Base-by-base conservation (phyloP, 129 eudicot species). In the Escallonia herrerae region DNA sequence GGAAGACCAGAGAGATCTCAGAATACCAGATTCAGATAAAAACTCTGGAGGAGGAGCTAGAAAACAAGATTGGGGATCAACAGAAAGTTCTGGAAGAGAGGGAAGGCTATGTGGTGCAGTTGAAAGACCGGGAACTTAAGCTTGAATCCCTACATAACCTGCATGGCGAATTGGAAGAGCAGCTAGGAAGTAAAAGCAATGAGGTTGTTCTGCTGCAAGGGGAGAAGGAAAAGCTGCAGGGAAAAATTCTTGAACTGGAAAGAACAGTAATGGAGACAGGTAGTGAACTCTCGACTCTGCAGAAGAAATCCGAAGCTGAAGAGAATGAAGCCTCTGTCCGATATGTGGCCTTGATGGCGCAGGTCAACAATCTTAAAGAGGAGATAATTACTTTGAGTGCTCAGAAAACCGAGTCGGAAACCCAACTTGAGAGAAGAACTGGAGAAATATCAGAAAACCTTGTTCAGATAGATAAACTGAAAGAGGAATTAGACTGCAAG, bases 11-110 rank as follows among this genome's bases (percentile, higher is more conserved):
- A 47, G 94, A 87, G 43, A 84, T 77, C 61, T 72, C 85, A 15
- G 89, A 77, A 58, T 58, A 69, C 40, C 39, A 52, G 60, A 43
- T 75, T 56, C 70, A 72, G 74, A 77, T 73, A 56, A 81, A 79
- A 81, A 86, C 66, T 69, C 74, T 91, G 69, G 73, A 83, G 66
- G 90, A 78, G 74, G 83, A 84, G 63, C 58, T 91, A 15, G 77
- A 86, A 51, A 77, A 67, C 67, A 91, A 81, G 57, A 79, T 72
- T 43, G 70, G 43, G 7, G 84, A 78, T 66, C 82, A 77, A 40
- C 80, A 66, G 48, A 79, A 66, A 62, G 22, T 75, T 10, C 47
- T 59, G 56, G 88, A 81, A 74, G 95, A 87, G 64, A 87, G 77
- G 44, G 86, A 85, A 61, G 65, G 50, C 41, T 58, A 81, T 15